phyloP scores from a whole-genome alignment of 2,329 filamentous ascomycete species.

The Fusarium acutatum region DNA sequence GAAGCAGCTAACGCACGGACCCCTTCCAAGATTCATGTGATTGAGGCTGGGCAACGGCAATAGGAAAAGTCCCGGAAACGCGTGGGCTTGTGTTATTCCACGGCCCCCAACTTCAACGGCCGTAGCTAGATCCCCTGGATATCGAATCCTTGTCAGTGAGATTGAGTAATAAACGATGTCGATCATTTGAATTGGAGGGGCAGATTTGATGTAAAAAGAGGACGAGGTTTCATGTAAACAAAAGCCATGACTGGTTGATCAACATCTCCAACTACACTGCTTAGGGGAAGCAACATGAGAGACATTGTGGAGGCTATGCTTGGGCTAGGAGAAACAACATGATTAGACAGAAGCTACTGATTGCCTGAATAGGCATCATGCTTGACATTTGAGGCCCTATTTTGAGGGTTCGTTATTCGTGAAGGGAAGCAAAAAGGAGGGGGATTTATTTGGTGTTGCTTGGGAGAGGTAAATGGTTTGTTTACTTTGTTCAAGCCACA shows the following conservation, averaged over 20 bases:
- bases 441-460: constrained; percentile 9
- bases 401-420: neutral
- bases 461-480: constrained; percentile 27
- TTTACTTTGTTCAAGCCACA: constrained; percentile 34
- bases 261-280: neutral
- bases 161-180: constrained; percentile 20
- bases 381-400: neutral
- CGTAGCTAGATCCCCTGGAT: constrained; percentile 7
- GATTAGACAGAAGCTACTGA: neutral
- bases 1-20: constrained; percentile 1
- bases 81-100: neutral
- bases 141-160: constrained; percentile 11
- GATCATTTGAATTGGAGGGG: constrained; percentile 23
- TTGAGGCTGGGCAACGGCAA: constrained; percentile 9
- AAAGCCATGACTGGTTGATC: neutral
- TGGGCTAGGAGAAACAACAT: constrained; percentile 3
- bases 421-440: neutral
- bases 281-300: constrained; percentile 2
- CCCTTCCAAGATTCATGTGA: neutral
- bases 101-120: constrained; percentile 6
- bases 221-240: constrained; percentile 8
- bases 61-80: neutral
- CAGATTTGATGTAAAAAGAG: neutral
- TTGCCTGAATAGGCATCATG: constrained; percentile 5
- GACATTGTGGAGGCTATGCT: constrained; percentile 23